Conservation (phyloP, 2,329 filamentous ascomycete species). For the Botrytis aclada region DNA sequence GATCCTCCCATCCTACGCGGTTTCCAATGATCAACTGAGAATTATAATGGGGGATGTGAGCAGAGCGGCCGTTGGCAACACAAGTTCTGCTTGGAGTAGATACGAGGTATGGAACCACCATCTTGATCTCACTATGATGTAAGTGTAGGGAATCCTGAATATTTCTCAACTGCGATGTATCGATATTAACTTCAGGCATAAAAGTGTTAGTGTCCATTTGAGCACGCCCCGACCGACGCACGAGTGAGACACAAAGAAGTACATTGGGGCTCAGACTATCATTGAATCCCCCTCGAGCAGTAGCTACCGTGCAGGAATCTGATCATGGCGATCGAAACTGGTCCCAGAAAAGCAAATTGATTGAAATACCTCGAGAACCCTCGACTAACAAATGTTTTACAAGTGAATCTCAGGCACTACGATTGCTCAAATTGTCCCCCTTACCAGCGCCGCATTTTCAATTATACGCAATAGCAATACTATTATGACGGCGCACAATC, state of each 20-base stretch:
- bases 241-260: neutral
- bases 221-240: neutral
- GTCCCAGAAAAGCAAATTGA: neutral
- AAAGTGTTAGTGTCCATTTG: no score
- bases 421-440: neutral
- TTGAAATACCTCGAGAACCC: no score
- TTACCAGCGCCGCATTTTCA: neutral
- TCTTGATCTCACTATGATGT: neutral
- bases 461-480: neutral
- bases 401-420: neutral
- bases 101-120: no score
- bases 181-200: neutral
- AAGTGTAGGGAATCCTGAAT: neutral
- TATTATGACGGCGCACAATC: neutral
- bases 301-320: neutral
- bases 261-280: neutral
- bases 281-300: neutral
- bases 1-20: slow-evolving; percentile 19
- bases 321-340: neutral
- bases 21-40: slow-evolving; percentile 7
- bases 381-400: neutral
- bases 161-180: neutral
- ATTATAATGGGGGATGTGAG: neutral
- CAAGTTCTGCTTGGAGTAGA: slow-evolving; percentile 7
- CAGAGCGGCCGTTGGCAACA: neutral